These are phyloP conservation scores for Rhododendron simsii DNA, from an alignment of 148 eudicot species.

Conservation along the genomic window DNA sequence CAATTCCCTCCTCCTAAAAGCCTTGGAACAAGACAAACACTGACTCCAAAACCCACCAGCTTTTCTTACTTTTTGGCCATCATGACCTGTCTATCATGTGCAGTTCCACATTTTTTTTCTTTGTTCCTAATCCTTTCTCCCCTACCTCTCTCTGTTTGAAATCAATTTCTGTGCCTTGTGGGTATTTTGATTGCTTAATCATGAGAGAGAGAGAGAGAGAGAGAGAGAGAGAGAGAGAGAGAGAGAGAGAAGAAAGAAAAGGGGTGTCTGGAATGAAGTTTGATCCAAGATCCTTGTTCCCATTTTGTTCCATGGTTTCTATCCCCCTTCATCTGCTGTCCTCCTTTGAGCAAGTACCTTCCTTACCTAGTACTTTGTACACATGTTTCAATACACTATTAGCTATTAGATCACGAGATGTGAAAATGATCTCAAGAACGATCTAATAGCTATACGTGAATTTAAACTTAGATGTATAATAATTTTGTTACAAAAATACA, in stretches of 20 bases:
- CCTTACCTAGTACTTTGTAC: too few relatives aligned
- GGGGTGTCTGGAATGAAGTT: conserved; percentile 3
- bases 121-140: not conserved
- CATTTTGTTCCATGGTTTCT: not conserved
- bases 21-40: not conserved
- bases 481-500: not conserved
- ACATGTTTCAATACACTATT: not conserved
- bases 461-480: not conserved
- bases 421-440: not conserved
- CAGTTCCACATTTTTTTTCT: not conserved
- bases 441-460: not conserved
- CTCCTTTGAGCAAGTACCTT: not conserved
- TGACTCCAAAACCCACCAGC: not conserved
- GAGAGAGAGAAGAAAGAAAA: not conserved
- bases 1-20: not conserved
- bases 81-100: not conserved
- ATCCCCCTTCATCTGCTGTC: not conserved
- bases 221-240: not conserved
- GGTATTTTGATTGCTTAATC: not conserved
- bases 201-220: not conserved
- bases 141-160: not conserved
- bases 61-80: not conserved
- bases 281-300: not conserved
- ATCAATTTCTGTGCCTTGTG: not conserved
- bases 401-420: not conserved